Evolutionary conservation across 2,329 filamentous ascomycete genomes (phyloP).

Genomic region (Sclerotiophoma versabilis): DNA sequence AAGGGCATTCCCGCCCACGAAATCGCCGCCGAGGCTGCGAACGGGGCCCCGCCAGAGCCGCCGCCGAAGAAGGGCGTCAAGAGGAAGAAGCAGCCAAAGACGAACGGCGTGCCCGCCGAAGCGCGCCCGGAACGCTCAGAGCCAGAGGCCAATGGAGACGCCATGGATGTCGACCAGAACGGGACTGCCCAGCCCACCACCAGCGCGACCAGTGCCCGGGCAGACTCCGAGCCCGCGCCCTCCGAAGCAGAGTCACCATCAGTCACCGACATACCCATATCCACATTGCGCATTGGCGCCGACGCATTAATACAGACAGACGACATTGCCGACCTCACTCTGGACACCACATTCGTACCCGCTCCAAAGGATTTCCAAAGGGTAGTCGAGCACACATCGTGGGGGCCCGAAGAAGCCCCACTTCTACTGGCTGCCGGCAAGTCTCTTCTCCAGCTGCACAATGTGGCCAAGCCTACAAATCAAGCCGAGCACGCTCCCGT

Average conservation of each 20-base stretch:
- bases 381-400: slow-evolving; percentile 44
- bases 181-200: slow-evolving; percentile 38
- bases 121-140: slow-evolving; percentile 31
- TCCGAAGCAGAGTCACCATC: slow-evolving; percentile 50
- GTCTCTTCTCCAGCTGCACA: slow-evolving; percentile 45
- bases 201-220: slow-evolving; percentile 38
- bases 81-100: slow-evolving; percentile 43
- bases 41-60: slow-evolving; percentile 41
- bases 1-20: slow-evolving; percentile 46
- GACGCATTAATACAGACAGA: slow-evolving; percentile 49
- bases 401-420: slow-evolving; percentile 41
- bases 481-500: slow-evolving; percentile 17
- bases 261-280: slow-evolving; percentile 48
- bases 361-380: slow-evolving; percentile 31
- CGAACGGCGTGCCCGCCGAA: slow-evolving; percentile 39
- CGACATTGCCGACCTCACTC: slow-evolving; percentile 40
- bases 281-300: slow-evolving; percentile 49
- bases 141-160: slow-evolving; percentile 53
- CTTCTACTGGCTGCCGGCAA: slow-evolving; percentile 46
- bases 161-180: slow-evolving; percentile 55
- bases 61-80: slow-evolving; percentile 44
- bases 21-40: slow-evolving; percentile 41
- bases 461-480: slow-evolving; percentile 29
- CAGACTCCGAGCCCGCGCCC: slow-evolving; percentile 45
- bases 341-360: slow-evolving; percentile 40